phyloP scores from a whole-genome alignment of 139 green algal species.

The Chlorella sp. region DNA sequence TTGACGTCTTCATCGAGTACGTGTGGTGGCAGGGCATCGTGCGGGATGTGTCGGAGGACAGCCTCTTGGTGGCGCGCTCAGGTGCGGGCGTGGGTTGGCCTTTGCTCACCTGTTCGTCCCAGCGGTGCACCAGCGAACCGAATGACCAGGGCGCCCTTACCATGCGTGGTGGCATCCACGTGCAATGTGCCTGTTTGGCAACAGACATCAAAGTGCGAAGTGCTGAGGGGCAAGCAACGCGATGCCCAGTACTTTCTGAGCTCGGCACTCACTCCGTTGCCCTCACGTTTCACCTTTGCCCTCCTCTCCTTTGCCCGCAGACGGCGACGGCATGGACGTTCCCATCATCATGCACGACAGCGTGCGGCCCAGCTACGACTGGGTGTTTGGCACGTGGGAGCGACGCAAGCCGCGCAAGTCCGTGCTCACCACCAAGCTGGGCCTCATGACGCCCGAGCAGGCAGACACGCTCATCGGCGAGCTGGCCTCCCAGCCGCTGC shows the following conservation, averaged over 20 bases:
- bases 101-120: neutral
- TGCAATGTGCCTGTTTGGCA: neutral
- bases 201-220: neutral
- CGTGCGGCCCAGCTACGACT: slow-evolving; percentile 6
- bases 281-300: too few relatives aligned
- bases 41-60: neutral
- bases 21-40: slow-evolving; percentile 2
- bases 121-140: neutral
- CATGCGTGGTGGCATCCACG: neutral
- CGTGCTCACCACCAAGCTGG: neutral
- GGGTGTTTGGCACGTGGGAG: neutral
- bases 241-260: too few relatives aligned
- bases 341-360: neutral
- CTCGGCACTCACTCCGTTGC: too few relatives aligned
- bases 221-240: too few relatives aligned
- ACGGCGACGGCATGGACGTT: neutral
- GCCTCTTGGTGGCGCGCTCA: neutral
- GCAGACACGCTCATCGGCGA: neutral
- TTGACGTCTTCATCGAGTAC: neutral
- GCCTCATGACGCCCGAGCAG: neutral
- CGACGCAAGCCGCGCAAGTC: slow-evolving; percentile 4
- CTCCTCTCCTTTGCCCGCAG: neutral
- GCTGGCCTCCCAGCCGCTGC: too few relatives aligned
- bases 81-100: neutral
- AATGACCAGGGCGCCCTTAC: neutral